Base-by-base conservation (phyloP, 1,139 yeast genomes). In the Eremothecium gossypii region DNA sequence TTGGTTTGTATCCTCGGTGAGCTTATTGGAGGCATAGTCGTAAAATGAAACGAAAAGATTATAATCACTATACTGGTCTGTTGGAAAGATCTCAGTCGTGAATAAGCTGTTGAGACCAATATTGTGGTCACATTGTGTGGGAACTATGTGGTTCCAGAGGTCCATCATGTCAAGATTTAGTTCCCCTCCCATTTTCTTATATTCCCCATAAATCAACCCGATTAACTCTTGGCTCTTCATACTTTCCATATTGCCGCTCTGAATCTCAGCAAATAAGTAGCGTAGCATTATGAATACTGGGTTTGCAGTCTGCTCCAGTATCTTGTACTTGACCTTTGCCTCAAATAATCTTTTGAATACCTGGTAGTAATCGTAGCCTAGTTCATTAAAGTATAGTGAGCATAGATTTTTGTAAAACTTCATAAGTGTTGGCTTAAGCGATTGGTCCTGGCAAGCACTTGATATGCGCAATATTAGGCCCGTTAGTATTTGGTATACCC, bases 381-480 rank as follows among this genome's bases (percentile, higher is more conserved):
- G 50, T 40, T 57, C 55, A 36, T 58, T 57, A 40, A 58, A 58
- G 42, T 55, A 58, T 39, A 57, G 43, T 2, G 61, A 54, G 2
- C 53, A 50, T 4, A 58, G 38, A 7, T 49, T 47, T 34, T 48
- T 51, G 8, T 49, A 39, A 36, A 53, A 55, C 33, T 49, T 48
- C 17, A 52, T 45, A 47, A 59, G 47, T 12, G 46, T 37, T 7
- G 49, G 46, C 30, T 49, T 45, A 7, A 47, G 45, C 7, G 40
- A 32, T 9, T 40, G 45, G 12, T 46, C 28, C 8, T 41, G 43
- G 5, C 43, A 40, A 17, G 54, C 45, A 23, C 54, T 43, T 11
- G 48, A 46, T 20, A 49, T 27, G 33, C 63, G 48, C 7, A 58
- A 40, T 11, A 58, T 50, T 14, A 58, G 42, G 7, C 55, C 41